Base-by-base conservation (phyloP, 108 stramenopile genomes). In the Stephanodiscus minutulus region DNA sequence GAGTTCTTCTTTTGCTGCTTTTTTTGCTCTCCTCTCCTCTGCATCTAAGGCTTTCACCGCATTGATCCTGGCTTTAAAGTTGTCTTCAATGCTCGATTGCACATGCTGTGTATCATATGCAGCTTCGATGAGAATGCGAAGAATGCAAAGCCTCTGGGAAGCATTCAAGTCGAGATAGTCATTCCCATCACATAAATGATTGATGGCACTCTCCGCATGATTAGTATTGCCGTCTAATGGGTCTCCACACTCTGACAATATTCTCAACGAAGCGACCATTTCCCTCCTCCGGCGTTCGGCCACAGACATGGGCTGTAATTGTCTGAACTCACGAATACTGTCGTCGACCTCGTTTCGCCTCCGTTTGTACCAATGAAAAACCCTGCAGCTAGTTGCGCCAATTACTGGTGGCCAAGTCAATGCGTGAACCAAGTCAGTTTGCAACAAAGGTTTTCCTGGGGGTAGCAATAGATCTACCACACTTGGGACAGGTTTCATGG, bases 301-400 rank as follows among this genome's bases (percentile, higher is more conserved):
- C n/a, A 92, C 74, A 33, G 87, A 82, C 49, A 92, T 73, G 24
- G 84, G 88, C 7, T 72, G 62, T 4, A 90, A 73, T 33, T 91
- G 83, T 49, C 86, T 68, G 28, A 77, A 82, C 47, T 74, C 80
- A 18, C 93, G 86, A 22, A 94, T 70, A 47, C 73, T 77, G 64
- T 94, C 93, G 53, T 94, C 93, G 25, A 94, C 88, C 72, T 91
- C 87, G 49, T 94, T 94, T 41, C 90, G 72, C 61, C 89, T 43
- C 17, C 88, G 76, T 61, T 90, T 94, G 76, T 86, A 91, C 53
- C 91, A 83, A 64, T 94, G 93, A 21, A 91, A 67, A 25, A 92
- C 77, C 53, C 93, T 69, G 21, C 70, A 79, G 24, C 67, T 84
- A n/a, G 91, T 73, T 18, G 91, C 93, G 21, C 89, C 93, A 39